A percentile compares a stretch with the other conserved stretches of the same genome.
Conservation (phyloP, 2,329 filamentous ascomycete species). For the Mycocentrospora acerina region DNA sequence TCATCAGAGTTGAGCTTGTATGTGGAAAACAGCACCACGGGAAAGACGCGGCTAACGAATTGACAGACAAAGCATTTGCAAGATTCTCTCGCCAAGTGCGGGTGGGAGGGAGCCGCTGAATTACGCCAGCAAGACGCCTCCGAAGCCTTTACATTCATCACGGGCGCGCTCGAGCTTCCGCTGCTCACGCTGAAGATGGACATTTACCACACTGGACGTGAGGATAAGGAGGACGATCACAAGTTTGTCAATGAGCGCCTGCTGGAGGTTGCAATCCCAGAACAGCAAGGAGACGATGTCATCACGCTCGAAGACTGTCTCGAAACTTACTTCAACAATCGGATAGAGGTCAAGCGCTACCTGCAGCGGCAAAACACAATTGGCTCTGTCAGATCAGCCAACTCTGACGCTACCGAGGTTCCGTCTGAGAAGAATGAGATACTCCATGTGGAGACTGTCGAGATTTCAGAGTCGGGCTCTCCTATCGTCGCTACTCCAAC, state of each 20-base stretch:
- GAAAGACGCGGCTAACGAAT: constrained; percentile 2
- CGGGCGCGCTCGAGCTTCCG: constrained; percentile 82
- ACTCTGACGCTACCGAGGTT: constrained; percentile 26
- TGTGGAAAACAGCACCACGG: constrained; percentile 19
- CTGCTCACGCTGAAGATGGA: constrained; percentile 90
- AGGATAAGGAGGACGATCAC: constrained; percentile 82
- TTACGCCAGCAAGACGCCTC: constrained; percentile 92
- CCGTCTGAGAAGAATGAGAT: constrained; percentile 39
- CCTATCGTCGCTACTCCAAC: constrained; percentile 39
- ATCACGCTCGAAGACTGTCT: constrained; percentile 88
- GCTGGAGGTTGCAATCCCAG: constrained; percentile 87
- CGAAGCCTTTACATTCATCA: constrained; percentile 94
- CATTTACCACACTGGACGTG: constrained; percentile 87
- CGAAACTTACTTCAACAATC: constrained; percentile 92
- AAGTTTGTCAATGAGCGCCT: constrained; percentile 91
- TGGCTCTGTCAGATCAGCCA: constrained; percentile 47
- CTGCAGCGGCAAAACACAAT: constrained; percentile 62
- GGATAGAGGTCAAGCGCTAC: constrained; percentile 83
- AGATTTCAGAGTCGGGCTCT: constrained; percentile 38
- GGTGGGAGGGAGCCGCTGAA: constrained; percentile 78
- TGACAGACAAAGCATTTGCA: constrained; percentile 77
- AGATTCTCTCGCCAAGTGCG: constrained; percentile 77
- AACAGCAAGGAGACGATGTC: constrained; percentile 64
- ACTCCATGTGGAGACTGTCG: constrained; percentile 49
- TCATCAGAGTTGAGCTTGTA: constrained; percentile 85